These are phyloP conservation scores for Zoysia matrella DNA, from an alignment of 202 grass and related monocot genomes.

Conservation along the genomic window DNA sequence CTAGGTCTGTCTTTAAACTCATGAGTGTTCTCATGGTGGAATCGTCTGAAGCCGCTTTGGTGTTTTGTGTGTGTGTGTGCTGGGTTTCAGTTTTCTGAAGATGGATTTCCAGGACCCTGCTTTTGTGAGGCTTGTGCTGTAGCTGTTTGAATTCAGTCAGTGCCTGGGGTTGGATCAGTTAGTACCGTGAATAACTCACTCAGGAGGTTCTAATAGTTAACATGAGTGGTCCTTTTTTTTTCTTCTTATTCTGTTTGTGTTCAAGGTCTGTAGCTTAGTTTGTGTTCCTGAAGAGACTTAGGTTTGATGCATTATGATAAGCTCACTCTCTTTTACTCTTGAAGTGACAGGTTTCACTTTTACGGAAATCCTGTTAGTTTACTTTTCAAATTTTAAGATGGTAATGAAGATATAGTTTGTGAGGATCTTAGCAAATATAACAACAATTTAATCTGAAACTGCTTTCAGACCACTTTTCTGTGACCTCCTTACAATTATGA, in stretches of 20 bases:
- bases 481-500: constrained; percentile 7
- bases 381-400: constrained; percentile 10
- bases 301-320: background rate
- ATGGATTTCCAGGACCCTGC: background rate
- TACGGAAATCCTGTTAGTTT: background rate
- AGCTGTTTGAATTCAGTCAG: background rate
- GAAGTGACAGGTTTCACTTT: background rate
- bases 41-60: background rate
- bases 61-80: too few relatives aligned
- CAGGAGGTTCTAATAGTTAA: background rate
- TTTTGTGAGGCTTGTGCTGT: background rate
- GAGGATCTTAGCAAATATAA: background rate
- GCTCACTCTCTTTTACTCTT: background rate
- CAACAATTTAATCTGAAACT: background rate
- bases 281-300: background rate
- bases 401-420: constrained; percentile 16
- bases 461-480: background rate
- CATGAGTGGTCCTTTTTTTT: background rate
- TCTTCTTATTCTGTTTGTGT: background rate
- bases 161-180: background rate
- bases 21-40: background rate
- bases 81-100: background rate
- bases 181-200: background rate
- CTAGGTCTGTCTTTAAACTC: too few relatives aligned
- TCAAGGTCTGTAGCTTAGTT: background rate